A percentile compares a stretch with the other conserved stretches of the same genome.
phyloP scores from a whole-genome alignment of 331 rosid species.

The Arachis monticola region DNA sequence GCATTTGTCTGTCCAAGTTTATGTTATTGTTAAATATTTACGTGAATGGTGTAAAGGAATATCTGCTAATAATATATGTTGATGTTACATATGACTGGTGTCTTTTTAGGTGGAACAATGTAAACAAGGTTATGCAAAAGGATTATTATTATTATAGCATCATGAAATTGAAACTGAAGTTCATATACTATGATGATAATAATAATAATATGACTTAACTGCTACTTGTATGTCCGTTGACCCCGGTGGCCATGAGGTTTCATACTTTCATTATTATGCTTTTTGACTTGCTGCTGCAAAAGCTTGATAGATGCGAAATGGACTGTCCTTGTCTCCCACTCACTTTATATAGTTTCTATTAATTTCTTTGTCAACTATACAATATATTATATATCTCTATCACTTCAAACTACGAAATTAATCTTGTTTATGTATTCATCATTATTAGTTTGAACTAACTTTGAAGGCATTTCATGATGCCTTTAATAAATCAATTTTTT shows the following conservation, averaged over 20 bases:
- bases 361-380: constrained; percentile 34
- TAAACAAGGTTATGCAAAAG: neutral
- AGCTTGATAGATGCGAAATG: constrained; percentile 47
- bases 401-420: constrained; percentile 17
- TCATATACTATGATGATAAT: no score
- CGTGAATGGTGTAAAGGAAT: neutral
- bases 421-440: no score
- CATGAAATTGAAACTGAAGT: no score
- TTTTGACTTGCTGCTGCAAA: constrained; percentile 55
- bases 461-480: no score
- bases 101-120: constrained; percentile 14
- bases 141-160: neutral
- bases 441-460: no score
- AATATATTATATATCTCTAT: neutral
- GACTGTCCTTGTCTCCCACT: constrained; percentile 60
- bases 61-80: neutral
- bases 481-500: no score
- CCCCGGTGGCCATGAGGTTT: constrained; percentile 38
- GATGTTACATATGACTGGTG: neutral
- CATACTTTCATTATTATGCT: constrained; percentile 38
- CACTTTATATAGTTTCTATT: constrained; percentile 2
- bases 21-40: no score
- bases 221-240: constrained; percentile 19
- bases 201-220: no score
- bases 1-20: neutral